Conservation (phyloP, 2,329 filamentous ascomycete genomes). For the Aspergillus awamori region DNA sequence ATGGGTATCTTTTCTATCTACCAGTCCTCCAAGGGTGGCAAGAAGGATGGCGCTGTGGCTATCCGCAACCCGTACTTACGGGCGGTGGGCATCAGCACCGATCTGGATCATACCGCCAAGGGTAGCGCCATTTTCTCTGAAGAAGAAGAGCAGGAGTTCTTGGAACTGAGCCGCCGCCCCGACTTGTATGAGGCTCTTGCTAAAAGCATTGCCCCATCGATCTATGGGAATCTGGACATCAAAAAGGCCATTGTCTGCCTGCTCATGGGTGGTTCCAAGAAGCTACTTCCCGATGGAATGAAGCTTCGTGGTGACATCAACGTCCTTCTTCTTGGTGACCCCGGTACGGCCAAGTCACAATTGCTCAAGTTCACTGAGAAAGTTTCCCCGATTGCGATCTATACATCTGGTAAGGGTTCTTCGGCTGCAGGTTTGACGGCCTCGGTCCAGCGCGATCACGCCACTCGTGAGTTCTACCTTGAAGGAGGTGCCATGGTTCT, state of each 20-base stretch:
- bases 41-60: constrained; percentile 82
- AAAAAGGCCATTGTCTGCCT: constrained; percentile 97
- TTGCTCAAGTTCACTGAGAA: constrained; percentile 97
- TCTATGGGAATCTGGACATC: constrained; percentile 94
- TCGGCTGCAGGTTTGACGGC: constrained; percentile 96
- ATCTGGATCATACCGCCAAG: constrained; percentile 86
- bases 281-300: constrained; percentile 97
- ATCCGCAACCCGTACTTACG: constrained; percentile 94
- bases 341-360: constrained; percentile 97
- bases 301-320: constrained; percentile 97
- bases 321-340: constrained; percentile 92
- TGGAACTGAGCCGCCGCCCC: constrained; percentile 84
- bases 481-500: constrained; percentile 99
- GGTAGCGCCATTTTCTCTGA: constrained; percentile 83
- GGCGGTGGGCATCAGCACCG: constrained; percentile 87
- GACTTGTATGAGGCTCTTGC: constrained; percentile 92
- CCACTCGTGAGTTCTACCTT: constrained; percentile 93
- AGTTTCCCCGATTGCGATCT: constrained; percentile 93
- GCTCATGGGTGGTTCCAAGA: constrained; percentile 92
- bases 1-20: constrained; percentile 99
- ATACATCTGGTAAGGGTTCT: constrained; percentile 97
- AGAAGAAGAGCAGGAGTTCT: constrained; percentile 95
- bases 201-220: constrained; percentile 92
- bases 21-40: constrained; percentile 78
- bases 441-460: constrained; percentile 90